Evolutionary conservation across 106 monocot genomes (phyloP).

Genomic region (Platanthera zijinensis): DNA sequence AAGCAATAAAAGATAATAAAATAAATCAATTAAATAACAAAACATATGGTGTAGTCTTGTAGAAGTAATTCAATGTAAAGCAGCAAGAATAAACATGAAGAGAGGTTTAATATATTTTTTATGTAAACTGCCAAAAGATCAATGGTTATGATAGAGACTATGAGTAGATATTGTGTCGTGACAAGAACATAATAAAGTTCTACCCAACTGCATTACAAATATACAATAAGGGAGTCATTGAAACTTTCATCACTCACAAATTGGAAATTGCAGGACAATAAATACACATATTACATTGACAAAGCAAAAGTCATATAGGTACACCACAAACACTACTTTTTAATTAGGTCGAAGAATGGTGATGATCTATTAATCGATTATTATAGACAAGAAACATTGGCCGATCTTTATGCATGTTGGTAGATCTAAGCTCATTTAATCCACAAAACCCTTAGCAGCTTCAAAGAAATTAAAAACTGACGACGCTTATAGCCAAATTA

Average conservation of each 20-base stretch:
- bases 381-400: not conserved
- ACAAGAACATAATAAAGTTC: not conserved
- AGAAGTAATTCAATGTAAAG: not conserved
- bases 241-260: not conserved
- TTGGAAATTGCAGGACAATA: not conserved
- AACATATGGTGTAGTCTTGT: not conserved
- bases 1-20: not conserved
- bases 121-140: not conserved
- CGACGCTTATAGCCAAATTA: not conserved
- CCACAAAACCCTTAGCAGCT: not conserved
- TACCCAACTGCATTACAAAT: not conserved
- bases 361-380: not conserved
- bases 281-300: not conserved
- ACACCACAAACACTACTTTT: not conserved
- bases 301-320: not conserved
- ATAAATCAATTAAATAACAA: not conserved
- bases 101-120: not conserved
- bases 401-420: not conserved
- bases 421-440: not conserved
- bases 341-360: not conserved
- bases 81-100: not conserved
- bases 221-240: not conserved
- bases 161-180: not conserved
- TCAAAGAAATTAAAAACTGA: not conserved
- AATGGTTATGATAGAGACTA: not conserved